These are phyloP conservation scores for Auxenochlorella protothecoides DNA, from an alignment of 139 green algal genomes.

Conservation along the genomic window DNA sequence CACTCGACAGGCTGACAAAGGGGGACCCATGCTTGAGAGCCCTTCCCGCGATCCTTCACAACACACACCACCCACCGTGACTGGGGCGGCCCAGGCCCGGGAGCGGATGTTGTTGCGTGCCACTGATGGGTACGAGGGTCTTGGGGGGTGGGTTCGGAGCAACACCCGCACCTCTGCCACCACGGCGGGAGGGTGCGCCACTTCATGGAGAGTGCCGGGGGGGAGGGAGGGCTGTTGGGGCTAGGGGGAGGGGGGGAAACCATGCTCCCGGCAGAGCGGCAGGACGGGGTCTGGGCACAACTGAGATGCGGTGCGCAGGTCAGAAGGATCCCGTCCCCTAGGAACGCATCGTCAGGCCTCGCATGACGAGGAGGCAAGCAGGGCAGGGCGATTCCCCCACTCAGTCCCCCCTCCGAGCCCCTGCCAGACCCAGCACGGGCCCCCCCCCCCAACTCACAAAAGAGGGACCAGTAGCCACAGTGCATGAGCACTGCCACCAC, in stretches of 20 bases:
- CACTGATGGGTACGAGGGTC: constrained; percentile 47
- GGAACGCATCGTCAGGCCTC: too few species aligned
- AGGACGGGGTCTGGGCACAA: not conserved
- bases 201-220: not conserved
- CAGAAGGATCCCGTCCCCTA: too few species aligned
- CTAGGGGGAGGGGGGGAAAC: not conserved
- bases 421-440: not conserved
- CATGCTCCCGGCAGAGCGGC: not conserved
- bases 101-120: constrained; percentile 69
- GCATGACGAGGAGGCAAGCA: too few species aligned
- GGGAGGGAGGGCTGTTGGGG: not conserved
- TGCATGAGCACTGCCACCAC: constrained; percentile 92
- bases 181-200: constrained; percentile 9
- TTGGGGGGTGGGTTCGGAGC: constrained; percentile 44
- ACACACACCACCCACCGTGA: constrained; percentile 8
- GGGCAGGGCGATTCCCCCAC: too few species aligned
- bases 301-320: too few species aligned
- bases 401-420: too few species aligned
- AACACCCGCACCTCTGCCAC: constrained; percentile 56
- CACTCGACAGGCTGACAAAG: too few species aligned
- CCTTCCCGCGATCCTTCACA: not conserved
- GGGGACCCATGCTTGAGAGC: not conserved
- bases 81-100: constrained; percentile 55
- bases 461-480: constrained; percentile 66
- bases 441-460: constrained; percentile 4